phyloP scores from a whole-genome alignment of 495 filamentous ascomycete species.

The Xanthoparmelia taractica region DNA sequence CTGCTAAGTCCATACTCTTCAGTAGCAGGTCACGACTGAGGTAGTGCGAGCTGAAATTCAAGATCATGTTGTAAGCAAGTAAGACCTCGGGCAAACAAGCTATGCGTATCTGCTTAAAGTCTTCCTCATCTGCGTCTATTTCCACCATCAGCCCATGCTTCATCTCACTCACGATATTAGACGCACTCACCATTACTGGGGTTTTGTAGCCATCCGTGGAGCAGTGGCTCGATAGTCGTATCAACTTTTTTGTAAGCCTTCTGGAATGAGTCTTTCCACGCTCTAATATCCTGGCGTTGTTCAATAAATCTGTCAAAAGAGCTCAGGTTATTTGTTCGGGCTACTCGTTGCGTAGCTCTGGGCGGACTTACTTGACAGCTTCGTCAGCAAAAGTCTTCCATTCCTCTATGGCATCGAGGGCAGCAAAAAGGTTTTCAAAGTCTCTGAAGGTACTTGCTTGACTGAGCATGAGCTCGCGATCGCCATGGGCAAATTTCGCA shows the following conservation, averaged over 20 bases:
- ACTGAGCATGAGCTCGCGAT: slow-evolving; percentile 35
- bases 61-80: slow-evolving; percentile 66
- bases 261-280: slow-evolving; percentile 31
- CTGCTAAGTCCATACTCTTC: slow-evolving; percentile 71
- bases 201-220: slow-evolving; percentile 37
- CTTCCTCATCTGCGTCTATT: slow-evolving; percentile 37
- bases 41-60: slow-evolving; percentile 60
- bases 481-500: slow-evolving; percentile 3
- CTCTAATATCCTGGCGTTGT: slow-evolving; percentile 33
- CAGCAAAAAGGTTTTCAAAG: slow-evolving; percentile 59
- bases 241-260: slow-evolving; percentile 33
- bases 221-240: slow-evolving; percentile 32
- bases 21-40: slow-evolving; percentile 58
- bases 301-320: slow-evolving; percentile 12
- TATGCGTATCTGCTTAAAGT: slow-evolving; percentile 51
- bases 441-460: slow-evolving; percentile 61
- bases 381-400: slow-evolving; percentile 45
- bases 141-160: slow-evolving; percentile 16
- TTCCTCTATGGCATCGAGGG: slow-evolving; percentile 58
- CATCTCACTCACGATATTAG: background rate
- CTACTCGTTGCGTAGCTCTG: slow-evolving; percentile 28
- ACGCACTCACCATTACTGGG: slow-evolving; percentile 34
- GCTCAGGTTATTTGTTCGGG: slow-evolving; percentile 1
- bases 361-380: slow-evolving; percentile 34
- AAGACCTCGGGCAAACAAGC: slow-evolving; percentile 75